These are phyloP conservation scores for Septoria linicola DNA, from an alignment of 2,329 filamentous ascomycete genomes.

Conservation along the genomic window DNA sequence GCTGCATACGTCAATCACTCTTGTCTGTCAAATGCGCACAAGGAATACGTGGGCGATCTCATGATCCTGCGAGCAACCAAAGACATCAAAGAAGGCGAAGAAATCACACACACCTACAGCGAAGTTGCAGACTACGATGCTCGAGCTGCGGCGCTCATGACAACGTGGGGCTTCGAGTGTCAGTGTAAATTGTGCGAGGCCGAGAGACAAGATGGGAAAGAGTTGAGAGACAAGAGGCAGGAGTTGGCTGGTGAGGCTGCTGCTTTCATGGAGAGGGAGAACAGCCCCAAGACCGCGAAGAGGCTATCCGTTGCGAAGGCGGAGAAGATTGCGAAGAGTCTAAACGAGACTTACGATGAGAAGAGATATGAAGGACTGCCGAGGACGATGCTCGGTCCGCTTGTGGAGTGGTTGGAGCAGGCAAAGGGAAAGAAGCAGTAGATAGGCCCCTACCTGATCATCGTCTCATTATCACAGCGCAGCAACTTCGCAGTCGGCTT, in stretches of 20 bases:
- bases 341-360: conserved; percentile 24
- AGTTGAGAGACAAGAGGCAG: conserved; percentile 17
- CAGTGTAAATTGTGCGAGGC: conserved; percentile 22
- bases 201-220: conserved; percentile 21
- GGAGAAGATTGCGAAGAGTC: conserved; percentile 16
- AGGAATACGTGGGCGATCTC: conserved; percentile 57
- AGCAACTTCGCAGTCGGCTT: too few species aligned
- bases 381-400: conserved; percentile 12
- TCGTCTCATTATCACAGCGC: too few species aligned
- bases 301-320: conserved; percentile 18
- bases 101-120: conserved; percentile 41
- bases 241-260: conserved; percentile 19
- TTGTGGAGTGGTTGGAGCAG: conserved; percentile 18
- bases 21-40: conserved; percentile 50
- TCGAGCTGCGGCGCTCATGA: conserved; percentile 15
- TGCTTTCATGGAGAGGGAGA: conserved; percentile 16
- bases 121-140: conserved; percentile 27
- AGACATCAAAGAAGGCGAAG: conserved; percentile 47
- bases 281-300: conserved; percentile 11
- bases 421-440: conserved; percentile 9
- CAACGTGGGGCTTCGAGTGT: conserved; percentile 27
- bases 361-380: conserved; percentile 23
- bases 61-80: conserved; percentile 50
- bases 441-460: too few species aligned
- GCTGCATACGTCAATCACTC: conserved; percentile 56